Percentiles rank a stretch among this genome's conserved stretches.
These are phyloP conservation scores for Lentinula sp. DNA, from an alignment of 768 basidiomycete species.

Conservation along the genomic window DNA sequence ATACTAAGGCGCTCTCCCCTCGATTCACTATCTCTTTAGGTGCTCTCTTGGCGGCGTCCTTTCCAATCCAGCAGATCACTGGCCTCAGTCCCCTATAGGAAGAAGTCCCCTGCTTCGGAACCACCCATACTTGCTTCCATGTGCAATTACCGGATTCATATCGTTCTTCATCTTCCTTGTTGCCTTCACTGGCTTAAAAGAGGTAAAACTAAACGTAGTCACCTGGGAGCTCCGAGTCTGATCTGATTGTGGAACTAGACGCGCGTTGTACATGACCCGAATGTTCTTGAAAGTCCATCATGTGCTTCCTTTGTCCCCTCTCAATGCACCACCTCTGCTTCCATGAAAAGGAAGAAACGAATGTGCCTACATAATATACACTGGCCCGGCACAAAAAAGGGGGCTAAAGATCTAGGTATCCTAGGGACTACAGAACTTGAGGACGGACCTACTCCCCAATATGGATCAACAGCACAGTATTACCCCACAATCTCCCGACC, in stretches of 20 bases:
- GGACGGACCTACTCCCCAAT: neutral
- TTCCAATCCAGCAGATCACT: conserved; percentile 10
- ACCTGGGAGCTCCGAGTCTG: neutral
- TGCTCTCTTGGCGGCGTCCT: conserved; percentile 14
- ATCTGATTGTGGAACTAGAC: neutral
- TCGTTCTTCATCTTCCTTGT: conserved; percentile 11
- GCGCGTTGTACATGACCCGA: neutral
- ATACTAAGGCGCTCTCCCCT: too few relatives aligned
- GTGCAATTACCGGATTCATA: conserved; percentile 6
- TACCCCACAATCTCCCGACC: neutral
- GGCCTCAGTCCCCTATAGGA: conserved; percentile 9
- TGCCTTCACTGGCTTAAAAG: conserved; percentile 12
- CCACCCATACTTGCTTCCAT: conserved; percentile 16
- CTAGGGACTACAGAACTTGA: neutral
- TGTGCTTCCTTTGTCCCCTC: neutral
- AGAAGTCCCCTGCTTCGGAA: conserved; percentile 7
- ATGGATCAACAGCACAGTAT: neutral
- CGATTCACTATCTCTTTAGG: neutral
- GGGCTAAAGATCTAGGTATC: neutral
- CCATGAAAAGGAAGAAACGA: neutral
- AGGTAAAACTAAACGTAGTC: conserved; percentile 8
- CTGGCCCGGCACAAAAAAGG: neutral
- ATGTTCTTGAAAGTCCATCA: neutral
- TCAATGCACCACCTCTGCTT: neutral
- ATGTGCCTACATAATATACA: neutral